Conservation (phyloP, 768 basidiomycete genomes). For the Wakefieldia striispora region DNA sequence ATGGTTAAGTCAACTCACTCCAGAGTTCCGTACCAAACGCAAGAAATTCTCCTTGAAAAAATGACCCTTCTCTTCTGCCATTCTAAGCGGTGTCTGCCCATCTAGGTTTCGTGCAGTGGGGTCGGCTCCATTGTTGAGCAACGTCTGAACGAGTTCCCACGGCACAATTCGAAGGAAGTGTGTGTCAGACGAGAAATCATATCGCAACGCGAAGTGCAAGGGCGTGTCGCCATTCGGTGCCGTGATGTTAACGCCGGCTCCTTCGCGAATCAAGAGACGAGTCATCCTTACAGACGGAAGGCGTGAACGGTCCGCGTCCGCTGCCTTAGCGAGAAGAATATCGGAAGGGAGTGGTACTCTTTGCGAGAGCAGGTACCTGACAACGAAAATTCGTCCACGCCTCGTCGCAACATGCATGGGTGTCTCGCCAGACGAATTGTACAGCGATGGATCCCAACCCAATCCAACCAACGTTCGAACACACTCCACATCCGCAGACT, state of each 20-base stretch:
- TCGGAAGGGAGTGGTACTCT: not conserved
- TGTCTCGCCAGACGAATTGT: not conserved
- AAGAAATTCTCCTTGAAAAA: not conserved
- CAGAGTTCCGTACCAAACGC: not conserved
- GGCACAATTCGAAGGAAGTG: too few relatives aligned
- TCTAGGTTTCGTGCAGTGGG: not conserved
- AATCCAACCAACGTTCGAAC: not conserved
- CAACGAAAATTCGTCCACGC: not conserved
- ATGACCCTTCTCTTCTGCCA: not conserved
- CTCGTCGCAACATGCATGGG: not conserved
- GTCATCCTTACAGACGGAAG: too few relatives aligned
- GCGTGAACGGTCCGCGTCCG: too few relatives aligned
- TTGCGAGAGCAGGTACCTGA: not conserved
- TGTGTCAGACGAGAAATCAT: too few relatives aligned
- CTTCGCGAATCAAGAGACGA: not conserved
- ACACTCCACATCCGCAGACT: not conserved
- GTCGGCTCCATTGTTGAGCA: not conserved
- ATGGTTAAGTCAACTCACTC: too few relatives aligned
- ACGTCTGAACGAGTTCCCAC: not conserved
- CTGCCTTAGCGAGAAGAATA: not conserved
- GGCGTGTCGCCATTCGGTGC: not conserved
- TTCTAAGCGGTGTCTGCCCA: not conserved
- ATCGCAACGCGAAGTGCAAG: not conserved
- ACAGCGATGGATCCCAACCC: not conserved
- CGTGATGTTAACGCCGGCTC: not conserved